Percentiles rank a stretch among this genome's conserved stretches.
Evolutionary conservation across 2,329 filamentous ascomycete genomes (phyloP).

Genomic region (Botryotinia globosa): DNA sequence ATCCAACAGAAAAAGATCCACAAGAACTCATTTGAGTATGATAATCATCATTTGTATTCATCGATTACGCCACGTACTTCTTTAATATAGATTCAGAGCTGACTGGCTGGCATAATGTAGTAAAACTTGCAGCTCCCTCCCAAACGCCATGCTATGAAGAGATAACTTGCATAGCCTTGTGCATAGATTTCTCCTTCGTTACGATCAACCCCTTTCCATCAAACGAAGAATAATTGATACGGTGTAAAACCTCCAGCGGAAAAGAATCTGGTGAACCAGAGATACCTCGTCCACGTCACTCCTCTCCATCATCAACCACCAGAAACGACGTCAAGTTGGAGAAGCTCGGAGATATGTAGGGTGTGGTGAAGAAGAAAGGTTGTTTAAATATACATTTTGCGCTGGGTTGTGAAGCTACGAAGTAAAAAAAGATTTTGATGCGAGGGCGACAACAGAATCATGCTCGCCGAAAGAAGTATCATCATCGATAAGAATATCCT

Average conservation of each 20-base stretch:
- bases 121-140: slow-evolving; percentile 8
- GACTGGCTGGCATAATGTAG: background rate
- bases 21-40: background rate
- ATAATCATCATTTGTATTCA: background rate
- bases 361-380: background rate
- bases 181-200: slow-evolving; percentile 22
- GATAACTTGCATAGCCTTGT: slow-evolving; percentile 19
- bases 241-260: background rate
- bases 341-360: background rate
- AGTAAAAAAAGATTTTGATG: slow-evolving; percentile 1
- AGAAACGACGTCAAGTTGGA: background rate
- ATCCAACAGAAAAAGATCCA: background rate
- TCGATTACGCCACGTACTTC: background rate
- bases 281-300: background rate
- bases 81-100: slow-evolving; percentile 19
- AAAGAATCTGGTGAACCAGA: background rate
- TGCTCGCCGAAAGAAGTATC: slow-evolving; percentile 9
- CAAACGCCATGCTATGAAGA: slow-evolving; percentile 24
- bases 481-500: slow-evolving; percentile 23
- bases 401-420: background rate
- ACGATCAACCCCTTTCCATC: background rate
- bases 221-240: background rate
- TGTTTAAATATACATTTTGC: slow-evolving; percentile 17
- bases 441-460: background rate
- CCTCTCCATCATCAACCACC: background rate